These are phyloP conservation scores for Malassezia sp. DNA, from an alignment of 1,284 basidiomycete genomes.

Conservation along the genomic window DNA sequence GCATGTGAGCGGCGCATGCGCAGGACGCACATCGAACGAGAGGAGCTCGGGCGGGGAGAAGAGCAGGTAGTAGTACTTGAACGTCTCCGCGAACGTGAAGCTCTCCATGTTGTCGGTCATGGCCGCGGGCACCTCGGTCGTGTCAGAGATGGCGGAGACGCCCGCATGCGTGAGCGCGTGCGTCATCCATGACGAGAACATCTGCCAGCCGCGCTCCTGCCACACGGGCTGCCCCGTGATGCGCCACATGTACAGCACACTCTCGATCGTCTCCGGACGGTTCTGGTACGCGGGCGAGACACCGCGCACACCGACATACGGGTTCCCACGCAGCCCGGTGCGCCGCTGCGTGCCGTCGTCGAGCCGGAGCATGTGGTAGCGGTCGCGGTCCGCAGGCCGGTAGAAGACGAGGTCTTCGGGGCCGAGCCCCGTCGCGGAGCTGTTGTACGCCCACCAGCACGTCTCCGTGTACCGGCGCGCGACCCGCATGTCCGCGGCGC, in stretches of 20 bases:
- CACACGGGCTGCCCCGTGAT: conserved; percentile 53
- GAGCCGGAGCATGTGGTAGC: conserved; percentile 22
- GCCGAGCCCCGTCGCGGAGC: conserved; percentile 39
- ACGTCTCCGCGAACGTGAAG: conserved; percentile 54
- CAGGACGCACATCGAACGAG: too few species aligned
- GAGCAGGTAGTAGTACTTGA: conserved; percentile 48
- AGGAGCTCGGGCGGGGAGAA: conserved; percentile 52
- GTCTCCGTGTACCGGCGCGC: conserved; percentile 49
- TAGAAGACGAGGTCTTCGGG: conserved; percentile 39
- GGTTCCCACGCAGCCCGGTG: conserved; percentile 26
- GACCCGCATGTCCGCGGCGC: conserved; percentile 48
- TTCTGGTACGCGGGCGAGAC: conserved; percentile 28
- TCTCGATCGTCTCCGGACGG: conserved; percentile 54
- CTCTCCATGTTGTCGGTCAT: conserved; percentile 50
- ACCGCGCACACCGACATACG: conserved; percentile 37
- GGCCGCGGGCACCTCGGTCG: conserved; percentile 39
- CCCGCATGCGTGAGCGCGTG: conserved; percentile 47
- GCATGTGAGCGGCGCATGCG: too few species aligned
- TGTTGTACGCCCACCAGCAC: conserved; percentile 51
- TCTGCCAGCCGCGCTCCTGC: conserved; percentile 54
- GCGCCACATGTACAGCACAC: conserved; percentile 52
- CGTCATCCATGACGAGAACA: conserved; percentile 53
- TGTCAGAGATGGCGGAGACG: conserved; percentile 49
- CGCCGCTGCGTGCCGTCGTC: conserved; percentile 23
- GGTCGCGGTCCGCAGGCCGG: conserved; percentile 25